Conservation (phyloP, 257 asterid species). For the Linaria vulgaris region DNA sequence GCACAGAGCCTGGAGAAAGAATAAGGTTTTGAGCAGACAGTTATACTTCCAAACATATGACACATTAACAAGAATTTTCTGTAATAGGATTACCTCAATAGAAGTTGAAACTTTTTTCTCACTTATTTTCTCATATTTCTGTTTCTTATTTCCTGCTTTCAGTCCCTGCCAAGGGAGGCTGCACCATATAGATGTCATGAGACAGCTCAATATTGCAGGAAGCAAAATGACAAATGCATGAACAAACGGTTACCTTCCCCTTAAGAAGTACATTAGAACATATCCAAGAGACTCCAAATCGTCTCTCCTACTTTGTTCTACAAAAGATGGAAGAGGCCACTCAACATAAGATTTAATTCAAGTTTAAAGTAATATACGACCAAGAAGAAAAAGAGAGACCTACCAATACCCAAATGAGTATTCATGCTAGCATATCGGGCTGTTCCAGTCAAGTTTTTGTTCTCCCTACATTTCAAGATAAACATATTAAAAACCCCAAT, state of each 20-base stretch:
- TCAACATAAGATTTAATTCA: background rate
- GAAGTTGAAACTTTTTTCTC: slow-evolving; percentile 42
- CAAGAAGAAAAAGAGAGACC: background rate
- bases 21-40: background rate
- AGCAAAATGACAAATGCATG: background rate
- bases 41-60: background rate
- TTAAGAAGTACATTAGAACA: slow-evolving; percentile 35
- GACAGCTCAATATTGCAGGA: slow-evolving; percentile 12
- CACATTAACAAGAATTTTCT: background rate
- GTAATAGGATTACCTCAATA: slow-evolving; percentile 33
- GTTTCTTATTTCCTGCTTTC: slow-evolving; percentile 42
- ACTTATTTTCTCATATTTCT: slow-evolving; percentile 42
- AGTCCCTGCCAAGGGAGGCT: slow-evolving; percentile 56
- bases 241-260: slow-evolving; percentile 33
- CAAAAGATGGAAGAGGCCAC: background rate
- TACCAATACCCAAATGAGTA: slow-evolving; percentile 38
- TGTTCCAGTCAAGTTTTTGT: slow-evolving; percentile 37
- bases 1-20: slow-evolving; percentile 30
- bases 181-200: background rate
- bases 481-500: background rate
- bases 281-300: slow-evolving; percentile 39
- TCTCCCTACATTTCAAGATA: slow-evolving; percentile 27
- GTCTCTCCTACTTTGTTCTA: slow-evolving; percentile 40
- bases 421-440: slow-evolving; percentile 40
- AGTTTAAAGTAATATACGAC: background rate